Conservation (phyloP, 1,284 basidiomycete genomes). For the Sanghuangporus sanghuang region DNA sequence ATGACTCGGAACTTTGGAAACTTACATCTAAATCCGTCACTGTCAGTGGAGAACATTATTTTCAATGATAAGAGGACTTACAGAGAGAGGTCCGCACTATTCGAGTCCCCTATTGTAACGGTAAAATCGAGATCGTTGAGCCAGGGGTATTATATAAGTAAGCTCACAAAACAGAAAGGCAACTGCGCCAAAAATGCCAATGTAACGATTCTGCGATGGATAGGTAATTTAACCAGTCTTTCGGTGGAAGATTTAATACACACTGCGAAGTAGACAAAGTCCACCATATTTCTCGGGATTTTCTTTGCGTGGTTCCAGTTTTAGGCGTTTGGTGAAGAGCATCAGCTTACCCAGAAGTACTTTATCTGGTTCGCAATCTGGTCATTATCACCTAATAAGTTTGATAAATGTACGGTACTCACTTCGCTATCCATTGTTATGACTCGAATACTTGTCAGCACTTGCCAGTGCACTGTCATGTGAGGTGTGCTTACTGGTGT, state of each 20-base stretch:
- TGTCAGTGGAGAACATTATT: not conserved
- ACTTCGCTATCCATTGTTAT: too few species aligned
- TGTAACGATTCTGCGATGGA: conserved; percentile 1
- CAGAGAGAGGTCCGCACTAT: not conserved
- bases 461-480: too few species aligned
- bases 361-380: not conserved
- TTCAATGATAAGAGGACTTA: not conserved
- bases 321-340: not conserved
- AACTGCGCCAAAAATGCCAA: not conserved
- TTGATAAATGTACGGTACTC: too few species aligned
- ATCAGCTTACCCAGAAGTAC: conserved; percentile 5
- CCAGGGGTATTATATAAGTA: not conserved
- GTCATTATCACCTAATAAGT: not conserved
- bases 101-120: not conserved
- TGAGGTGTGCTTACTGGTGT: too few species aligned
- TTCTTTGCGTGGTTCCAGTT: not conserved
- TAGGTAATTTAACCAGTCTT: not conserved
- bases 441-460: too few species aligned
- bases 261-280: conserved; percentile 1
- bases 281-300: not conserved
- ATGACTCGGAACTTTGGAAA: not conserved
- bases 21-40: not conserved
- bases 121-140: not conserved
- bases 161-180: not conserved
- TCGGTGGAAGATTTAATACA: not conserved